A percentile compares a stretch with the other conserved stretches of the same genome.
Evolutionary conservation across 441 rosid species (phyloP).

Genomic region (Gossypium schwendimanii): DNA sequence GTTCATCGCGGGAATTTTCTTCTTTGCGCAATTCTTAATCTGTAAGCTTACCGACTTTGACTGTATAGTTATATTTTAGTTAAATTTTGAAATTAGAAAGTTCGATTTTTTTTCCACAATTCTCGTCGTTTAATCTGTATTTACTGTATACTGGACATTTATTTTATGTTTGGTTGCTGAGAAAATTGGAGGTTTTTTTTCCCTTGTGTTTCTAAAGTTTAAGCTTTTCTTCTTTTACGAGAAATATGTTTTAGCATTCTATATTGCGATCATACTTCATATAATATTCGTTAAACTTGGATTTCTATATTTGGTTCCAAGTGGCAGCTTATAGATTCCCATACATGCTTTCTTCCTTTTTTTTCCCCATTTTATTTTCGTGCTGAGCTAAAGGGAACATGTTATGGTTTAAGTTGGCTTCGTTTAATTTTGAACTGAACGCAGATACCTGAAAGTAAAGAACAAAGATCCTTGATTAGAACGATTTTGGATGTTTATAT

Average conservation of each 20-base stretch:
- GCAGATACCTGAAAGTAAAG: slow-evolving; percentile 15
- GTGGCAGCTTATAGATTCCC: slow-evolving; percentile 13
- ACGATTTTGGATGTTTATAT: neutral
- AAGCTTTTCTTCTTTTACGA: neutral
- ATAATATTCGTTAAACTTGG: neutral
- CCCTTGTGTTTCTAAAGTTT: neutral
- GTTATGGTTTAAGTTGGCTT: slow-evolving; percentile 3
- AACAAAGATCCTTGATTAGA: neutral
- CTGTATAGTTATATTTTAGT: neutral
- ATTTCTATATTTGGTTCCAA: slow-evolving; percentile 8
- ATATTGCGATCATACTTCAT: neutral
- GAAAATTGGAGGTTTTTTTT: slow-evolving; percentile 4
- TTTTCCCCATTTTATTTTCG: neutral
- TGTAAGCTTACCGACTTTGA: slow-evolving; percentile 21
- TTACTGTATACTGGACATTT: neutral
- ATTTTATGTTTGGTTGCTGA: slow-evolving; percentile 13
- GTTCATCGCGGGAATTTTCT: neutral
- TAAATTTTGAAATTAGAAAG: neutral
- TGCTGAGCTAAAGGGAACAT: neutral
- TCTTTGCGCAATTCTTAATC: slow-evolving; percentile 2
- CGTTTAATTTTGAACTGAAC: slow-evolving; percentile 5
- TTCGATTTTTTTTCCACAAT: neutral
- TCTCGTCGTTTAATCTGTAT: neutral
- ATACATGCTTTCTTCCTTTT: neutral
- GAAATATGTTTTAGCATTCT: neutral